A percentile compares a stretch with the other conserved stretches of the same genome.
phyloP scores from a whole-genome alignment of 495 filamentous ascomycete species.

The Penicillium antarcticum region DNA sequence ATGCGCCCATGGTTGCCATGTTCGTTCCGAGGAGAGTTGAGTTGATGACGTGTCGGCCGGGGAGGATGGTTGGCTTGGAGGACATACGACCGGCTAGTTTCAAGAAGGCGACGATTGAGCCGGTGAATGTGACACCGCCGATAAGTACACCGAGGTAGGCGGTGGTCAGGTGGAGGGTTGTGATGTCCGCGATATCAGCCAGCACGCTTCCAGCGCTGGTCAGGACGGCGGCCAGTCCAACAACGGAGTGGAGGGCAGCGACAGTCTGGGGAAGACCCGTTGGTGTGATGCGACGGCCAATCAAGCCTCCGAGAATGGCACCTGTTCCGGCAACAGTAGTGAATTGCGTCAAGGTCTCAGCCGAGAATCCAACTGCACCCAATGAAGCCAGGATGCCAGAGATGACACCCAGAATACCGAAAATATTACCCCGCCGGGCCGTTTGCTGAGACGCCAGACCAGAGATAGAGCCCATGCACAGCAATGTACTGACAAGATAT shows the following conservation, averaged over 20 bases:
- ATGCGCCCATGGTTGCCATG: conserved; percentile 72
- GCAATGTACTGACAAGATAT: conserved; percentile 72
- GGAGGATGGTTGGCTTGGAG: conserved; percentile 64
- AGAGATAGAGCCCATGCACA: conserved; percentile 72
- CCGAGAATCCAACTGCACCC: conserved; percentile 70
- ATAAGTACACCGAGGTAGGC: conserved; percentile 79
- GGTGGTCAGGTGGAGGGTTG: conserved; percentile 72
- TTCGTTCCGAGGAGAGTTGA: conserved; percentile 66
- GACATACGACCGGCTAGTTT: conserved; percentile 77
- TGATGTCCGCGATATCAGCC: conserved; percentile 60
- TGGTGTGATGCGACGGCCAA: conserved; percentile 78
- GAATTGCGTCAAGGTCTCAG: conserved; percentile 71
- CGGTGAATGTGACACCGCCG: conserved; percentile 78
- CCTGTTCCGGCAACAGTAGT: conserved; percentile 66
- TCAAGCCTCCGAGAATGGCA: conserved; percentile 57
- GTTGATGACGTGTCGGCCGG: conserved; percentile 68
- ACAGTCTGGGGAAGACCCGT: conserved; percentile 81
- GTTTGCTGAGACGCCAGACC: conserved; percentile 72
- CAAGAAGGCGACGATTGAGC: conserved; percentile 75
- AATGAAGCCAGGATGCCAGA: conserved; percentile 76
- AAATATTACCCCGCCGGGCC: conserved; percentile 72
- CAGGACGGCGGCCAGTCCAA: conserved; percentile 75
- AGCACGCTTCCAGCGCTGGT: conserved; percentile 81
- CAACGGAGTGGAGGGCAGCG: conserved; percentile 76
- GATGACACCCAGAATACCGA: conserved; percentile 76